Base-by-base conservation (phyloP, 768 basidiomycete genomes). In the Boletus sp. region DNA sequence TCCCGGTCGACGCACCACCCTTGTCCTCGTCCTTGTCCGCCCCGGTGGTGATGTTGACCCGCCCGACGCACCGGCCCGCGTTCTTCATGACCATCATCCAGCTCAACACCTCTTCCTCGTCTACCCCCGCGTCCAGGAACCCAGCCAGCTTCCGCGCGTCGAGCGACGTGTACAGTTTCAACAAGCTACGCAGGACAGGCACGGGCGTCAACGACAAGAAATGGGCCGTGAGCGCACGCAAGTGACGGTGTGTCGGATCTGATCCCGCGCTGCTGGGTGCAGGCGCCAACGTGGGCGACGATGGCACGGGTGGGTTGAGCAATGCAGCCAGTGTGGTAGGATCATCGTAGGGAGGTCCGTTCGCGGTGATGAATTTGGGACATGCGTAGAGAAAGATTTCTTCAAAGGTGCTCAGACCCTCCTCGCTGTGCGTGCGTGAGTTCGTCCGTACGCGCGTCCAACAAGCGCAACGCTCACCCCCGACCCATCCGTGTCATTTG, bases 1-100 rank as follows among this genome's bases (percentile, higher is more conserved):
- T 78, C 17, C 79, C 78, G 41, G 24, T 56, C 32, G 63, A 33
- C 17, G 58, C 8, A 74, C 57, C 56, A 4, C 56, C 62, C 10
- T 59, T 64, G 14, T 66, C 65, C n/a, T 74, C 60, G 63, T 64
- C 67, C 75, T 77, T 71, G 75, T 76, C 54, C 59, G 71, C 28
- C 70, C 77, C 65, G 80, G 89, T 40, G 77, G 75, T 37, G 1
- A 63, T 57, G 55, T 71, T 76, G 47, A 71, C 67, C 2, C 69
- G 66, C 1, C 67, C 89, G 80, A 70, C 84, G 56, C 89, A 91
- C 66, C 92, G 80, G 64, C 89, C 90, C 0, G 86, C 85, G 60
- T 90, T 87, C 78, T 99, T 98, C 75, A 97, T 83, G 44, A 93
- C 87, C 94, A 98, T 97, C 81, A 98, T 83, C 81, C 96, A 91